A percentile compares a stretch with the other conserved stretches of the same genome.
These are phyloP conservation scores for Suaeda aralocaspica DNA, from an alignment of 148 eudicot genomes.

Conservation along the genomic window DNA sequence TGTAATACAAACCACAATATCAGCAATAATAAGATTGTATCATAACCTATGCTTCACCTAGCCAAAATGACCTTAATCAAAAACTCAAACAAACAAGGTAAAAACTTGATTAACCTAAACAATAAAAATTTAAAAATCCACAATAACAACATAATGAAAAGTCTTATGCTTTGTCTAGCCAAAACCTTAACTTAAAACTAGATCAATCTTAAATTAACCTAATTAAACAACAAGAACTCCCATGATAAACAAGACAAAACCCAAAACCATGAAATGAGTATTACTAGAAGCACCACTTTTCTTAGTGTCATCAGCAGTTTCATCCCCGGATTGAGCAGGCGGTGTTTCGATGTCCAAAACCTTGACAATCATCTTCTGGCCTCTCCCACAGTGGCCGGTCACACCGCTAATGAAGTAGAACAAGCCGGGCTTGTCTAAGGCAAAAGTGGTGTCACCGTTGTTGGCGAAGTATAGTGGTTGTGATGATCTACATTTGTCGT, in stretches of 20 bases:
- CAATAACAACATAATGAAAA: too few species aligned
- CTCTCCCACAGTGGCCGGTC: conserved; percentile 51
- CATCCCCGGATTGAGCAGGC: conserved; percentile 1
- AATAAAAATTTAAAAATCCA: too few species aligned
- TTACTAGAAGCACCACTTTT: conserved; percentile 20
- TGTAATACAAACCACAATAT: too few species aligned
- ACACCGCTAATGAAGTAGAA: conserved; percentile 69
- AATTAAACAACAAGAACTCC: background rate
- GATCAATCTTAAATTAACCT: too few species aligned
- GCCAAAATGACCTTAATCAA: too few species aligned
- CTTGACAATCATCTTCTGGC: conserved; percentile 55
- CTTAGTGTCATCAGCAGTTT: conserved; percentile 3
- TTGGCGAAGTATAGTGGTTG: conserved; percentile 52
- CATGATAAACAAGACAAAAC: conserved; percentile 10
- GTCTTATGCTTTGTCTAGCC: too few species aligned
- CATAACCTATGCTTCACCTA: too few species aligned
- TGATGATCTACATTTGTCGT: conserved; percentile 40
- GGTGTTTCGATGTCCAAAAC: conserved; percentile 33
- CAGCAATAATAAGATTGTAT: too few species aligned
- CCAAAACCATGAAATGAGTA: background rate
- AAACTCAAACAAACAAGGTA: too few species aligned
- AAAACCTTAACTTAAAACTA: too few species aligned
- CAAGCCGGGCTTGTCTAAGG: conserved; percentile 40
- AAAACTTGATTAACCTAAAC: too few species aligned
- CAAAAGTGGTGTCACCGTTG: conserved; percentile 39